phyloP scores from a whole-genome alignment of 371 early-diverging fungal species.

The Mortierella sp. region DNA sequence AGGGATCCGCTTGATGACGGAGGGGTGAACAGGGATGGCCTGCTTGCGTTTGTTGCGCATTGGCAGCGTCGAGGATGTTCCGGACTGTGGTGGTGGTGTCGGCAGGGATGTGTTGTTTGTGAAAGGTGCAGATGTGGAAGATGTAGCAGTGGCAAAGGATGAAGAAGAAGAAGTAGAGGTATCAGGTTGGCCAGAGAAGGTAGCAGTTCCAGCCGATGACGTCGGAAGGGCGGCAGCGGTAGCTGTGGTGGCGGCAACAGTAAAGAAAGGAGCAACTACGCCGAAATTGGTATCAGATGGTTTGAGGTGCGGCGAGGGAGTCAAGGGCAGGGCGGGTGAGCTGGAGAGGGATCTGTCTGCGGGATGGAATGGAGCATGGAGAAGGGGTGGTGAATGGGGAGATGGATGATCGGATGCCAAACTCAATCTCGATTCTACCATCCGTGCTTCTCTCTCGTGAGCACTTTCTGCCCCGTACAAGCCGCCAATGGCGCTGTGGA shows the following conservation, averaged over 20 bases:
- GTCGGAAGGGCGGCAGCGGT: background rate
- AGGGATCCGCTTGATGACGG: constrained; percentile 46
- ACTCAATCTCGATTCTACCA: constrained; percentile 7
- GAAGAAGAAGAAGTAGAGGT: background rate
- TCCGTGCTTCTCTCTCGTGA: constrained; percentile 5
- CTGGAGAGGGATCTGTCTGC: constrained; percentile 22
- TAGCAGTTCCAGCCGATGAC: background rate
- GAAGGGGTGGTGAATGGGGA: background rate
- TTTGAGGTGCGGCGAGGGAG: constrained; percentile 24
- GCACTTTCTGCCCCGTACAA: background rate
- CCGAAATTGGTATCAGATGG: constrained; percentile 5
- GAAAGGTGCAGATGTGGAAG: background rate
- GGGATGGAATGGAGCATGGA: background rate
- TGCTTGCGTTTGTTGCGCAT: constrained; percentile 54
- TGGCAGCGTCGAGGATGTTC: background rate
- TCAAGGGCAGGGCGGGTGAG: constrained; percentile 28
- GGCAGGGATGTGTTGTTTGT: background rate
- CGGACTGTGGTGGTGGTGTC: constrained; percentile 7
- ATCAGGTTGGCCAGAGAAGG: background rate
- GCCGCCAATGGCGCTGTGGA: constrained; percentile 8
- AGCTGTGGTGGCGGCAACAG: background rate
- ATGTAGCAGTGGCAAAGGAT: background rate
- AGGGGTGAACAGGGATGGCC: constrained; percentile 43
- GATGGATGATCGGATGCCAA: constrained; percentile 18
- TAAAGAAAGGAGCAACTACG: background rate